Percentiles rank a stretch among this genome's conserved stretches.
Evolutionary conservation across 192 early-diverging fungal genomes (phyloP).

Genomic region (Geranomyces variabilis): DNA sequence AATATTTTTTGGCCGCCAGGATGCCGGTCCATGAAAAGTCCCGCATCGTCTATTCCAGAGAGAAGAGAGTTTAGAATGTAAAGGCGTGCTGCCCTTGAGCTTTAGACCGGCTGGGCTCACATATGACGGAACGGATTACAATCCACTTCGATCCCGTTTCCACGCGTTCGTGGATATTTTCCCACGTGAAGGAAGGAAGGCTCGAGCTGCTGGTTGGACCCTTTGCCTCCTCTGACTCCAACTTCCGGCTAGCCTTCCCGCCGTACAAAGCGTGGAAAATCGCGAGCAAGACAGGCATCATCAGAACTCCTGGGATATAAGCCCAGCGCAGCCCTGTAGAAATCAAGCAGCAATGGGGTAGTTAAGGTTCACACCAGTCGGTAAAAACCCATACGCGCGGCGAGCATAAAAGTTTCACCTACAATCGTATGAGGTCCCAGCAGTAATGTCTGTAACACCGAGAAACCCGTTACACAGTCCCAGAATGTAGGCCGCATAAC

Average conservation of each 20-base stretch:
- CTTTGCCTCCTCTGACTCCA: background rate
- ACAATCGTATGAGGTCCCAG: conserved; percentile 5
- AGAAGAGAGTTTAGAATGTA: too few species aligned
- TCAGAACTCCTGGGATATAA: background rate
- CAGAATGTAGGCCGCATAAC: conserved; percentile 33
- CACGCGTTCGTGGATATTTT: conserved; percentile 39
- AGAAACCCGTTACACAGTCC: conserved; percentile 35
- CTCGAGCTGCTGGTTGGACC: background rate
- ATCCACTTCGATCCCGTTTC: conserved; percentile 44
- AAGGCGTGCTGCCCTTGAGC: too few species aligned
- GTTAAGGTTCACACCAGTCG: background rate
- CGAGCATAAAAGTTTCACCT: background rate
- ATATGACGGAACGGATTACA: conserved; percentile 42
- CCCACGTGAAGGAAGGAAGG: conserved; percentile 42
- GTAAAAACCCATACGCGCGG: too few species aligned
- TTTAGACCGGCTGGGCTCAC: background rate
- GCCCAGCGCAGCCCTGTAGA: conserved; percentile 8
- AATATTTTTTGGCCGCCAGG: conserved; percentile 33
- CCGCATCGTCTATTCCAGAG: conserved; percentile 30
- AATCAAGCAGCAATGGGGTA: too few species aligned
- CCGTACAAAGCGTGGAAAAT: background rate
- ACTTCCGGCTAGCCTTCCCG: background rate
- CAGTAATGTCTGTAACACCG: conserved; percentile 33
- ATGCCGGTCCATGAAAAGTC: conserved; percentile 31
- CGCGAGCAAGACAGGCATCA: background rate